Base-by-base conservation (phyloP, 768 basidiomycete species). In the Termitomyces titanicus region DNA sequence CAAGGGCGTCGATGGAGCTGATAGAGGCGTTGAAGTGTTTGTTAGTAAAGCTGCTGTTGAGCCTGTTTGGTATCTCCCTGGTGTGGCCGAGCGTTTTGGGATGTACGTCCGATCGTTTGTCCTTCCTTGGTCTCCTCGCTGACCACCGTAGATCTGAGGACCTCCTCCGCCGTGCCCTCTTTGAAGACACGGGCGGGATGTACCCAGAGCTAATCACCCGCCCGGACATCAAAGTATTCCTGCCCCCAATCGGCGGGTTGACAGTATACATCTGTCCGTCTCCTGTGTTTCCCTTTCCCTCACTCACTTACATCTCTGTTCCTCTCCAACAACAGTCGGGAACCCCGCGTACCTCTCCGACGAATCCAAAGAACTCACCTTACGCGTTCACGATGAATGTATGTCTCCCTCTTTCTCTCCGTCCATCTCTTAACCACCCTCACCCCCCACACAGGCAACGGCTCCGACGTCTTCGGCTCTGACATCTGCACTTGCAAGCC, bases 141-240 rank as follows among this genome's bases (percentile, higher is more conserved):
- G n/a, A n/a, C n/a, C n/a, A n/a, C n/a, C 38, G 42, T 44, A 35
- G 44, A 31, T 89, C 91, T 0, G 96, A 98, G 69, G 80, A 77
- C 17, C 72, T 93, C 0, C 81, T 98, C 3, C 85, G 96, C 18
- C 80, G 96, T n/a, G 88, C 92, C 0, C 77, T 98, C 35, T 98
- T 98, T 61, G 96, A 98, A 68, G 96, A 97, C 60, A 96, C 93
- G 0, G 94, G 92, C 62, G 93, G 94, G 65, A 93, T 92, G 89
- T 94, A 92, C 68, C 94, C 95, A 3, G 96, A 98, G 64, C 81
- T 98, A 29, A 87, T 98, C 65, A 98, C 96, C 6, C 85, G 94
- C 20, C 90, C 94, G 0, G 96, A 98, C 65, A 88, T 98, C 76
- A 95, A 95, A 68, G 82, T 94, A 20, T 98, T 97, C 79, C 78